phyloP scores from a whole-genome alignment of 1,284 basidiomycete species.

The Puccinia horiana region DNA sequence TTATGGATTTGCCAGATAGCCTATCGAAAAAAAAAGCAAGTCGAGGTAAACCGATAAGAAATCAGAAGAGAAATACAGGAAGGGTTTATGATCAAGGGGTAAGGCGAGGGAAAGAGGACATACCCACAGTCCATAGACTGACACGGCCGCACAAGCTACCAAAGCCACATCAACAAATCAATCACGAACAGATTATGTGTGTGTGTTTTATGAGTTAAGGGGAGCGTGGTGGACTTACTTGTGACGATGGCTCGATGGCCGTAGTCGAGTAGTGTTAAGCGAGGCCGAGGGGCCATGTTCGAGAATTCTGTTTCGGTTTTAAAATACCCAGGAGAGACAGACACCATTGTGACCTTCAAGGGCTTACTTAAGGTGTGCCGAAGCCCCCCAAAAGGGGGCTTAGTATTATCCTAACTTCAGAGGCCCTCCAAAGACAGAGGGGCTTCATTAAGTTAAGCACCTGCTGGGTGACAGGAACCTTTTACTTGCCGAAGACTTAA shows the following conservation, averaged over 20 bases:
- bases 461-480: no score
- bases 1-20: conserved; percentile 50
- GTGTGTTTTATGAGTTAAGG: not conserved
- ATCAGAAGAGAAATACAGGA: not conserved
- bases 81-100: not conserved
- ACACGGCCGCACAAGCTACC: conserved; percentile 41
- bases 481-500: no score
- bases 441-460: no score
- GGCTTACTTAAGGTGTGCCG: no score
- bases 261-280: conserved; percentile 46
- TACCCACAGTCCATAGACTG: conserved; percentile 48
- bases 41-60: not conserved
- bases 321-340: no score
- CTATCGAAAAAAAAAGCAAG: not conserved
- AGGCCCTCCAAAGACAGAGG: no score
- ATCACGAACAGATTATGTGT: not conserved
- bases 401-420: no score
- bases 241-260: conserved; percentile 47
- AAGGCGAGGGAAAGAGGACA: not conserved
- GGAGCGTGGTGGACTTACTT: conserved; percentile 5
- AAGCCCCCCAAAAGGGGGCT: no score
- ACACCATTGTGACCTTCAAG: no score
- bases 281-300: conserved; percentile 32
- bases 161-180: not conserved
- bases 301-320: not conserved